A percentile compares a stretch with the other conserved stretches of the same genome.
Evolutionary conservation across 169 alveolate species (phyloP).

Genomic region (Theileria sp.): DNA sequence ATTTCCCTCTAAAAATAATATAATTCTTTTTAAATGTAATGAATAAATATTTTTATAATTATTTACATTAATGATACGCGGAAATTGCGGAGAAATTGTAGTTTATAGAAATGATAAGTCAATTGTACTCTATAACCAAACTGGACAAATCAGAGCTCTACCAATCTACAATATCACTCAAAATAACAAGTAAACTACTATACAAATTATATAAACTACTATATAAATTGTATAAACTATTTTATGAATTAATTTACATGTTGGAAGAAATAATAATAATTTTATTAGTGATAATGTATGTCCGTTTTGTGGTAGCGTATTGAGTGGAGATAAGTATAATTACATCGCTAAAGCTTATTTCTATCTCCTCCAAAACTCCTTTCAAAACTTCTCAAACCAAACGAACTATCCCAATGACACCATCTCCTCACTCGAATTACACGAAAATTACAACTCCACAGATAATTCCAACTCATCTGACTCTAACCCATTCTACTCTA

Average conservation of each 20-base stretch:
- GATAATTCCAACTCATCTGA: too few species aligned
- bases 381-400: constrained; percentile 10
- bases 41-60: background rate
- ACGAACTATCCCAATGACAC: background rate
- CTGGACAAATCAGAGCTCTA: constrained; percentile 40
- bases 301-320: constrained; percentile 54
- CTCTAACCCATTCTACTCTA: too few species aligned
- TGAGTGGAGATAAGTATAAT: constrained; percentile 48
- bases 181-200: constrained; percentile 13
- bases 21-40: too few species aligned
- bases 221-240: background rate
- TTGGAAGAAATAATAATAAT: too few species aligned
- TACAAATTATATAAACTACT: background rate
- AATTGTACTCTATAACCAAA: constrained; percentile 50
- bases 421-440: background rate
- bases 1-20: background rate
- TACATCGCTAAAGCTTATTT: constrained; percentile 60
- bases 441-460: background rate
- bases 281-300: constrained; percentile 20
- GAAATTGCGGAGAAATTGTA: constrained; percentile 39
- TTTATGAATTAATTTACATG: too few species aligned
- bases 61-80: background rate
- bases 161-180: constrained; percentile 22
- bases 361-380: constrained; percentile 53
- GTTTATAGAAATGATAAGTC: constrained; percentile 58